Evolutionary conservation across 805 yeast species (phyloP), one percentile per base, ranked within the genome.

Genomic region (Kodamaea neixiangensis): DNA sequence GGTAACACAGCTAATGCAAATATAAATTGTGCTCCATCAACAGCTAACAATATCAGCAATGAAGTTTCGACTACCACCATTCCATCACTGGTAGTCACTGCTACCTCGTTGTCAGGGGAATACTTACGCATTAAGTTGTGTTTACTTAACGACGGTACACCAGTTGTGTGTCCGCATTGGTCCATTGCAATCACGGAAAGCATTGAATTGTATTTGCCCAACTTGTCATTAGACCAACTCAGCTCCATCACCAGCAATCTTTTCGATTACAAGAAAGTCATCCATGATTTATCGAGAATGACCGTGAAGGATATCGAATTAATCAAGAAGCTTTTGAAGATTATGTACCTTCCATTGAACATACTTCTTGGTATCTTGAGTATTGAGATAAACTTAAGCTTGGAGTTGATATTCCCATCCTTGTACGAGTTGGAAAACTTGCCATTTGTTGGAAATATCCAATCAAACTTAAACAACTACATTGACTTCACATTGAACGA

Each of bases 81-180:
- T 22, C 55, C 67, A 3, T 77, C 85, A 38, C 85, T 94, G 11
- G 83, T 89, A 62, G 96, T 93, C 13, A 92, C 97, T 0, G 91
- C 97, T 0, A 90, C 97, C 0, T 91, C 97, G 1, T 72, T 94
- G 48, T 80, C 85, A 19, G 98, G 98, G 11, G 85, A 81, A 49
- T 94, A 90, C 63, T 75, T 84, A 39, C 79, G 87, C 43, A 69
- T 89, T 15, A 81, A 80, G 52, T 84, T 93, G 1, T 87, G 89
- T 52, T 65, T 87, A 22, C 76, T 93, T 18, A 79, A 81, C 52
- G 98, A 94, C 71, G 89, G 93, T 9, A 87, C 93, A 0, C 93
- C 97, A 0, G 80, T 93, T 19, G 88, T 88, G 2, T 83, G 91
- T 54, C 96, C 96, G 1, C 70, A 73, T 29, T 80, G 87, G 80